Evolutionary conservation across 805 yeast species (phyloP).

Genomic region (Saturnispora kantuleensis): DNA sequence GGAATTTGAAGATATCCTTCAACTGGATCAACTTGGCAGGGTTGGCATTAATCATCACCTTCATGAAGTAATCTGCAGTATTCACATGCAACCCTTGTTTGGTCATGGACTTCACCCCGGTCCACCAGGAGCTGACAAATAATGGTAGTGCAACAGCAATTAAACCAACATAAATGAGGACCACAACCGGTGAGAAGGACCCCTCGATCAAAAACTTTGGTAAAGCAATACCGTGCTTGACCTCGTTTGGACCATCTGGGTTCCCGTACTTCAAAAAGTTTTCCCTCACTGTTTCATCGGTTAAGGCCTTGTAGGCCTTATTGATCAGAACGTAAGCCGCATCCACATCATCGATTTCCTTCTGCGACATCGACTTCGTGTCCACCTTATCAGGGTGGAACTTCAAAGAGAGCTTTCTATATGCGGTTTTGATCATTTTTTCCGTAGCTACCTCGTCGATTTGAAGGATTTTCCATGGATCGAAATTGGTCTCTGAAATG

Average conservation of each 20-base stretch:
- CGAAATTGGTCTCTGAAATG: conserved; percentile 47
- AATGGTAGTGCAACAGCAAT: conserved; percentile 75
- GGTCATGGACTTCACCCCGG: conserved; percentile 65
- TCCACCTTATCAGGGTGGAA: conserved; percentile 91
- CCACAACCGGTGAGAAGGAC: conserved; percentile 53
- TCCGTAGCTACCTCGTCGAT: conserved; percentile 59
- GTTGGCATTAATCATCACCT: conserved; percentile 60
- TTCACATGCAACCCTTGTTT: conserved; percentile 72
- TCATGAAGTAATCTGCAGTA: conserved; percentile 74
- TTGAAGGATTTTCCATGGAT: conserved; percentile 84
- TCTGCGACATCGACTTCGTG: conserved; percentile 45
- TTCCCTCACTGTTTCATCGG: conserved; percentile 77
- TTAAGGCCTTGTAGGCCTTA: conserved; percentile 89
- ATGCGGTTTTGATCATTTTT: conserved; percentile 68
- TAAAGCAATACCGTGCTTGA: conserved; percentile 86
- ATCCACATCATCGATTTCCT: conserved; percentile 52
- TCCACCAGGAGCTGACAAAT: conserved; percentile 88
- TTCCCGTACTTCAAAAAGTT: conserved; percentile 86
- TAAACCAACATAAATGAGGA: conserved; percentile 52
- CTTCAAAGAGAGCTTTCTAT: conserved; percentile 77
- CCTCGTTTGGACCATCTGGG: conserved; percentile 95
- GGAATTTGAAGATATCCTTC: conserved; percentile 45
- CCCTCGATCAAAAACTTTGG: conserved; percentile 89
- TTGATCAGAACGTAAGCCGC: conserved; percentile 70
- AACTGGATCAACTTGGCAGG: conserved; percentile 59